Evolutionary conservation across 2,329 filamentous ascomycete genomes (phyloP).

Genomic region (Aquanectria penicillioides): DNA sequence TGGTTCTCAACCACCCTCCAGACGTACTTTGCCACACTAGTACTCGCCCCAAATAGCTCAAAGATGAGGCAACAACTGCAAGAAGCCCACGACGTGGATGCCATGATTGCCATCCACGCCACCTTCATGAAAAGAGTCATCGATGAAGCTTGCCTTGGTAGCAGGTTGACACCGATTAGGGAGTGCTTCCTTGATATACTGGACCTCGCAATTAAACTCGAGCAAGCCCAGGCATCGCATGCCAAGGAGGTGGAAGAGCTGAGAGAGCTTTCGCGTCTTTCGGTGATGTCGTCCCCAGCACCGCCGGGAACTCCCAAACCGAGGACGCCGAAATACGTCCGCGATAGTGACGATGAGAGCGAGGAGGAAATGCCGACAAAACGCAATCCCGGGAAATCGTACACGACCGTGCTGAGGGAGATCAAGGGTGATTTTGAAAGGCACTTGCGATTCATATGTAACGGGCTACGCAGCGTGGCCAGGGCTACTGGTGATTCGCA

Average conservation of each 20-base stretch:
- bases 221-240: constrained; percentile 63
- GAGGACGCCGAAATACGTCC: constrained; percentile 39
- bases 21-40: constrained; percentile 79
- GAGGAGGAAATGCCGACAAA: constrained; percentile 41
- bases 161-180: constrained; percentile 75
- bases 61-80: constrained; percentile 67
- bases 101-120: constrained; percentile 78
- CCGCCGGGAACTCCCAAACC: constrained; percentile 31
- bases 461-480: constrained; percentile 78
- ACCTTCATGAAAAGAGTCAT: constrained; percentile 70
- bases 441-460: constrained; percentile 74
- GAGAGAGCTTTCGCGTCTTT: constrained; percentile 48
- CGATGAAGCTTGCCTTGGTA: constrained; percentile 75
- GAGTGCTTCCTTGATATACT: constrained; percentile 79
- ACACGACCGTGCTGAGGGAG: constrained; percentile 62
- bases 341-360: constrained; percentile 44
- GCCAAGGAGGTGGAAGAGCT: constrained; percentile 45
- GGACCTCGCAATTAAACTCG: constrained; percentile 77
- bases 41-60: constrained; percentile 69
- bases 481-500: constrained; percentile 73
- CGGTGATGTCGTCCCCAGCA: constrained; percentile 28
- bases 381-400: constrained; percentile 50
- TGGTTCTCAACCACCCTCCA: constrained; percentile 83
- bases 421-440: constrained; percentile 72
- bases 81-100: constrained; percentile 77